Conservation (phyloP, 371 early-diverging fungal species). For the Gilbertella persicaria region DNA sequence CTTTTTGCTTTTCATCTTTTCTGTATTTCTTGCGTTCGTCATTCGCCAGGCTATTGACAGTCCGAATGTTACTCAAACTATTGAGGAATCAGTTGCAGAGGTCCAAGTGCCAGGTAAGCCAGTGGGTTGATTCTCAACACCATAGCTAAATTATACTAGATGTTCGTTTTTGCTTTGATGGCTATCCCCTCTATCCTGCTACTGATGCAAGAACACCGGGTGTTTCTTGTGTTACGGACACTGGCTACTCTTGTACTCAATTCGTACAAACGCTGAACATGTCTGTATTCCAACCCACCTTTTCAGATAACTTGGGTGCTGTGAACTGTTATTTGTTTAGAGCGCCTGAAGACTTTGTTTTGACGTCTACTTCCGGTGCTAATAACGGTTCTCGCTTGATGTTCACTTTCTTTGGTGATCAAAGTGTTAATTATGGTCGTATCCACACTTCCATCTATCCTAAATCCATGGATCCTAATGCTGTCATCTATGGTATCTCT, state of each 20-base stretch:
- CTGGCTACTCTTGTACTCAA: conserved; percentile 34
- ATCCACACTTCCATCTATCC: conserved; percentile 49
- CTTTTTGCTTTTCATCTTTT: conserved; percentile 44
- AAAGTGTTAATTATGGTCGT: conserved; percentile 29
- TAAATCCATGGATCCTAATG: conserved; percentile 49
- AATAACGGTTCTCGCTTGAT: conserved; percentile 47
- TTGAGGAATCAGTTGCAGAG: conserved; percentile 30
- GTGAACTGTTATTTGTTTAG: conserved; percentile 46
- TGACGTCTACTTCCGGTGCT: conserved; percentile 40
- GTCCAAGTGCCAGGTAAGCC: conserved; percentile 41
- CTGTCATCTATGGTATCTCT: conserved; percentile 28
- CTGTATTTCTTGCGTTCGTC: conserved; percentile 43
- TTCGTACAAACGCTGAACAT: conserved; percentile 36
- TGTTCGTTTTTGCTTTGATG: conserved; percentile 53
- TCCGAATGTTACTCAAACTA: conserved; percentile 47
- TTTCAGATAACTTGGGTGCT: conserved; percentile 39
- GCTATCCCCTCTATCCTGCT: conserved; percentile 27
- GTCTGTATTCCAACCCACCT: conserved; percentile 38
- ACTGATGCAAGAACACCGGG: conserved; percentile 27
- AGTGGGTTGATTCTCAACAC: neutral
- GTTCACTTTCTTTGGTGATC: conserved; percentile 44
- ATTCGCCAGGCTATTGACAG: conserved; percentile 49
- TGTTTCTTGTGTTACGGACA: conserved; percentile 42
- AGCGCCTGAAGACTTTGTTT: conserved; percentile 28
- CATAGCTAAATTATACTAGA: conserved; percentile 29